Base-by-base conservation (phyloP, 2,329 filamentous ascomycete species). In the Diaporthe nobilis region DNA sequence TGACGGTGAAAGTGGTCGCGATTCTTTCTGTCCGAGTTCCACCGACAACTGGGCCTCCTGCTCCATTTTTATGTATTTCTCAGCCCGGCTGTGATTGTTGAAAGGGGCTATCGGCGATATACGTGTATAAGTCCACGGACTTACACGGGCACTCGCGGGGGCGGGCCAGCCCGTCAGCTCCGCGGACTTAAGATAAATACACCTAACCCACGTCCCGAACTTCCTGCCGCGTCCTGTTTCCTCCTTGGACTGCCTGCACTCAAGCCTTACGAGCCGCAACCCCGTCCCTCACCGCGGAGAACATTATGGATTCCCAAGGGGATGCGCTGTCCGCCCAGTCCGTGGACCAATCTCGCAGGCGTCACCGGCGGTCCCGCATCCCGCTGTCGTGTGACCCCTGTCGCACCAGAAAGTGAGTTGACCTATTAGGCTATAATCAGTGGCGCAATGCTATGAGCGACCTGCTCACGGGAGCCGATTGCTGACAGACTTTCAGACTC, bases 381-480 rank as follows among this genome's bases (percentile, higher is more conserved):
- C 77, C 79, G 61, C 42, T 79, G 60, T 79, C 79, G 28, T 80
- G 79, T 72, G 78, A 80, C 44, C 78, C 77, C 49, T 80, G 79
- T 72, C 79, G 78, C 44, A 58, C 70, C 42, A 72, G 79, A 73
- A 80, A 79, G 79, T 80, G 31, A 22, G 77, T 77, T n/a, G 53
- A 39, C 12, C 17, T 57, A 25, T 58, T 10, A 9, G 5, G 1
- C n/a, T 44, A 47, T 31, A 39, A 39, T 39, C 37, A 39, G 9
- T 12, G 47, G 22, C 4, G 15, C 53, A 60, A 10, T 31, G 0
- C n/a, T 25, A 15, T 5, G 12, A 58, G 47, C 17, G 47, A 49
- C 49, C 42, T 68, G 17, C 25, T 37, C 49, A 17, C 53, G 39
- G 55, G 42, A 71, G 39, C 25, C 44, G 68, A 34, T 37, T 68